Evolutionary conservation across 2,329 filamentous ascomycete genomes (phyloP), one percentile per base, ranked within the genome.

Genomic region (Paraphaeosphaeria minitans): DNA sequence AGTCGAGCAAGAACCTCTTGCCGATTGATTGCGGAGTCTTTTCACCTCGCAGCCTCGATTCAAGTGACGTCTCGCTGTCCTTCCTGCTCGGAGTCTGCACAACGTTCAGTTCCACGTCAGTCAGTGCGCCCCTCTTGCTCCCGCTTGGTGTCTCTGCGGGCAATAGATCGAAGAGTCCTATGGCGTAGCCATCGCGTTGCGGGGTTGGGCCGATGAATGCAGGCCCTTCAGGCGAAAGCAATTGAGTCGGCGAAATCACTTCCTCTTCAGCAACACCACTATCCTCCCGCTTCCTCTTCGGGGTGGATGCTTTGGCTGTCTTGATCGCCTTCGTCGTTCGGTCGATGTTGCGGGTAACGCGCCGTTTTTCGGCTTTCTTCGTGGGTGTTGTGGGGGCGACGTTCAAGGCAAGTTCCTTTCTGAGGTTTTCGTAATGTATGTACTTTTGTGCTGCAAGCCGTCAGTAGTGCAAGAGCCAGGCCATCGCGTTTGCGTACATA

Each of bases 111-210:
- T 67, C 66, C 5, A 75, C 67, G 19, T 74, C 67, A 7, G 64
- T 63, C 16, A 76, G 53, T 4, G 73, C 68, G 24, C 68, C 70
- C 37, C 71, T 66, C 67, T 73, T 77, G 56, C 72, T 67, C 66
- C 73, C 77, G 56, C 72, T 78, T 7, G 78, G 77, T 31, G 77
- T 80, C 51, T 79, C 83, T 5, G 83, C 83, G 1, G 85, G 83
- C 8, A 92, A 78, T 12, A 90, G 77, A 70, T 94, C 91, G 71
- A 95, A 95, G 19, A 95, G 78, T 4, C 91, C 90, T 2, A 95
- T 81, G 0, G 93, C 88, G 21, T 86, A 85, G 29, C 91, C 91
- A 72, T 94, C 89, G 61, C 87, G 87, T 69, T 94, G 91, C 3
- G 91, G 91, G 13, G 91, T 95, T 1, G 91, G 91, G 2, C 90